Base-by-base conservation (phyloP, 2,329 filamentous ascomycete genomes). In the Penicillium sp. region DNA sequence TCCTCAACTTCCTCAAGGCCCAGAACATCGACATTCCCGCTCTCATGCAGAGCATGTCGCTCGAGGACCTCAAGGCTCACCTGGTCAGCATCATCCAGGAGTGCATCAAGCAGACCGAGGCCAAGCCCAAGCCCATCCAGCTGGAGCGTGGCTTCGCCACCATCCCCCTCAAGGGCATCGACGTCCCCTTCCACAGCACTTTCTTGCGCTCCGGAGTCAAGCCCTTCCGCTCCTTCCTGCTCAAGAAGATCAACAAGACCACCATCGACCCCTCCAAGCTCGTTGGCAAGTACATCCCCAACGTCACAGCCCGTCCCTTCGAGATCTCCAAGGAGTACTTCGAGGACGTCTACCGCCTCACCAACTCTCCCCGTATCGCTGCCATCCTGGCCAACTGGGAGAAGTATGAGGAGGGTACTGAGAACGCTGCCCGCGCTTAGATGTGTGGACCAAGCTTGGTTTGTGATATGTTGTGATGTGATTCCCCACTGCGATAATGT, bases 231-330 rank as follows among this genome's bases (percentile, higher is more conserved):
- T 94, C 89, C 47, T 99, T 99, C 87, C 79, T 99, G 75, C 89
- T 98, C 70, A 99, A 98, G 90, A 99, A 99, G 87, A 98, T 99
- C 82, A 92, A 98, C 85, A 96, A 96, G 87, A 97, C 93, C 25
- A 96, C 91, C 55, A 98, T 99, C 76, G 95, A 99, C 76, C 95
- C 95, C 5, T 90, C 91, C 76, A 98, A 98, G 84, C 82, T 99
- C 72, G 86, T 99, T 68, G 95, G 95, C 72, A 99, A 99, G 81
- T 99, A 99, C 81, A 98, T 99, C 67, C 95, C 95, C 69, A 99
- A 99, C 79, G 96, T 99, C 67, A 99, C 95, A 57, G 95, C 95
- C 59, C 89, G 89, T 79, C 95, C 95, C 15, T 99, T 99, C 76
- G 92, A 92, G 76, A 83, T 99, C 67, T 96, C 92, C 57, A 96